Evolutionary conservation across 108 stramenopile species (phyloP), one percentile per base, ranked within the genome.

Genomic region (Conticribra guillardii): DNA sequence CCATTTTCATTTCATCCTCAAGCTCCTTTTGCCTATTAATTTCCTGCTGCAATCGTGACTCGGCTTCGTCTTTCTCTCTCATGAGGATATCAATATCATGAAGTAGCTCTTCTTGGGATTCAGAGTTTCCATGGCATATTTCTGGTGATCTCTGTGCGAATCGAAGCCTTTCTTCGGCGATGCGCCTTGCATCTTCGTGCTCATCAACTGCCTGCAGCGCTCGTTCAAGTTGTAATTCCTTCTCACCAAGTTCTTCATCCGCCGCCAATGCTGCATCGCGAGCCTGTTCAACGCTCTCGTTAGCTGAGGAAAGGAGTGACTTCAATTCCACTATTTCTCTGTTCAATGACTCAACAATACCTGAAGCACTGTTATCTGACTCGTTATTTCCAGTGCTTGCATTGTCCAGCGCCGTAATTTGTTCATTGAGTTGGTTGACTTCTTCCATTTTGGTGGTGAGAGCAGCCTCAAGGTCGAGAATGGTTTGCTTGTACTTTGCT

Each of bases 211-310:
- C 64, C 32, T 61, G 53, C 44, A 84, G 27, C n/a, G 83, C 57
- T 54, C 77, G 58, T 7, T 81, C 80, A 18, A 84, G 71, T 46
- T 84, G 49, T 34, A 62, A 23, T 52, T 84, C 67, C 28, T 64
- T 75, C 44, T 41, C 49, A 51, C 77, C 80, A 0, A 84, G 64
- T 54, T 81, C 80, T 34, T 69, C 23, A 41, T 84, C 83, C 24
- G 80, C 64, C 29, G 44, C 52, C 17, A 81, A 41, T 21, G 80
- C 80, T 2, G 75, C 64, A 16, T 68, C 46, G 29, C 89, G 74
- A 32, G 86, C 85, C 66, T 87, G 84, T n/a, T 83, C 79, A 23
- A 87, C 86, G 19, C 81, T 80, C 9, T 67, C 80, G 45, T 87
- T 90, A 19, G 86, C 61, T 44, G 69, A 78, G 30, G 74, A 57